Percentiles rank a stretch among this genome's conserved stretches.
phyloP scores from a whole-genome alignment of 306 rosid species.

The Ormosia semicastrata region DNA sequence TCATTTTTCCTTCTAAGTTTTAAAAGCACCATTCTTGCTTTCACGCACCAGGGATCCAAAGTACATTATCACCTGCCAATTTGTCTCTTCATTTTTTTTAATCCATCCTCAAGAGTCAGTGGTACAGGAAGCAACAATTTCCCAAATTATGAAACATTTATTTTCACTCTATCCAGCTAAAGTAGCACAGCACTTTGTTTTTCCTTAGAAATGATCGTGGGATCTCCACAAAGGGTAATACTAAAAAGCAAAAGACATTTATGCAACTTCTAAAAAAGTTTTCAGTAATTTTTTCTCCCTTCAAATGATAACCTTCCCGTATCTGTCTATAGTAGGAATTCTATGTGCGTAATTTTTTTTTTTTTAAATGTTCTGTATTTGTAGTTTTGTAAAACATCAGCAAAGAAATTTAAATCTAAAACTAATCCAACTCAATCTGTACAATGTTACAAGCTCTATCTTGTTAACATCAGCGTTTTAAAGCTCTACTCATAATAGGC shows the following conservation, averaged over 20 bases:
- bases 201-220: background rate
- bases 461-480: background rate
- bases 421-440: too few relatives aligned
- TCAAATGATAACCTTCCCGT: background rate
- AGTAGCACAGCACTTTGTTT: background rate
- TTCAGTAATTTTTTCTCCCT: background rate
- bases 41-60: too few relatives aligned
- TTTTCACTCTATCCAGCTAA: background rate
- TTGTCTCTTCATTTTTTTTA: too few relatives aligned
- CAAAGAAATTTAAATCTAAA: too few relatives aligned
- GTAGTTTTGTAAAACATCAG: too few relatives aligned
- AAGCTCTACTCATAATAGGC: too few relatives aligned
- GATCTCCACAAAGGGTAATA: background rate
- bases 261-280: background rate
- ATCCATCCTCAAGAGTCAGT: background rate
- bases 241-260: too few relatives aligned
- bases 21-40: background rate
- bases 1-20: background rate
- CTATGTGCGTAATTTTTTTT: background rate
- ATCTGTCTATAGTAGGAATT: background rate
- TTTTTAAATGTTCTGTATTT: too few relatives aligned
- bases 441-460: background rate
- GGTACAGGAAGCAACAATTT: background rate
- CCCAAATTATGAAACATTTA: background rate
- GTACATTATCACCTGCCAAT: too few relatives aligned